Base-by-base conservation (phyloP, 2,329 filamentous ascomycete genomes). In the Ceratocystiopsis brevicomis region DNA sequence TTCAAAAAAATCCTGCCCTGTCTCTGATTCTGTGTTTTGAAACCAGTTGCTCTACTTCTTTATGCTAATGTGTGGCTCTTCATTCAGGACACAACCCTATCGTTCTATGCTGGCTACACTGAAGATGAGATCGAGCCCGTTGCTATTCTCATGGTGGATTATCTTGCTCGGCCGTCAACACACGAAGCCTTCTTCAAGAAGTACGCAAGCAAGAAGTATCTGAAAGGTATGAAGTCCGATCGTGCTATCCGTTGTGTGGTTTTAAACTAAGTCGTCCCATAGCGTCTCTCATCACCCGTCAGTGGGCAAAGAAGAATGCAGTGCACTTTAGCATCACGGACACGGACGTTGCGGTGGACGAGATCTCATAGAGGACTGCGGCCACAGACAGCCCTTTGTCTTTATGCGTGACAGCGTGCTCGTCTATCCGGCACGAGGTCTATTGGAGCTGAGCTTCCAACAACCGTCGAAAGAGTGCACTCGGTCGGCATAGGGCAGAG, bases 121-220 rank as follows among this genome's bases (percentile, higher is more conserved):
- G 88, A 96, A 60, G 77, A 88, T 39, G 84, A 98, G 62, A 86
- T 98, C 52, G 75, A 88, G 59, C 88, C 88, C 12, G 83, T 96
- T 37, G 84, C 94, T 56, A 73, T 81, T 54, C 71, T 96, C 48
- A 95, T 98, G 87, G 77, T 98, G 48, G 87, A 98, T 61, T 98
- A 98, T 59, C 78, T 98, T 36, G 81, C 82, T 46, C 78, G 83
- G 13, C 90, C 88, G 21, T 82, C 95, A 43, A 74, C 79, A 38
- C 90, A 98, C 57, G 88, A 96, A 59, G 92, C 90, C 35, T 95
- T 98, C 70, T 96, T 95, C 72, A 94, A 93, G 74, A 98, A 98
- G 64, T 98, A 98, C 60, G 90, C 90, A 45, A 93, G 85, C 74
- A 98, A 96, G 71, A 95, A 94, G 65, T 98, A 96, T 65, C 67